Conservation (phyloP, 345 rosid species). For the Acer yangbiense region DNA sequence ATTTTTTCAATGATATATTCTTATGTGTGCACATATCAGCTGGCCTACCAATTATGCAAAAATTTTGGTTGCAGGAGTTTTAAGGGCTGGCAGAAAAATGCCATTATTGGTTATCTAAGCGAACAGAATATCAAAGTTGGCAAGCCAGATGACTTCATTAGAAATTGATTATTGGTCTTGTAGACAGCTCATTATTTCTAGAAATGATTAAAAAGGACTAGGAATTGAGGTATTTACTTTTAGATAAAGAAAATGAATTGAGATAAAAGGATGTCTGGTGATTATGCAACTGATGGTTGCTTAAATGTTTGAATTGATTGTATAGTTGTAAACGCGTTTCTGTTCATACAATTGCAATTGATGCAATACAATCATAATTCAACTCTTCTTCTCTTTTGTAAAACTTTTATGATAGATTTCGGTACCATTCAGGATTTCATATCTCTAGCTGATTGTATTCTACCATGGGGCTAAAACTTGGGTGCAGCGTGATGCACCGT, state of each 20-base stretch:
- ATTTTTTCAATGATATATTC: too few species aligned
- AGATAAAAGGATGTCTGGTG: too few species aligned
- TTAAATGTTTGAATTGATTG: too few species aligned
- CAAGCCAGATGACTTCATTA: conserved; percentile 59
- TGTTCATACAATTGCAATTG: not conserved
- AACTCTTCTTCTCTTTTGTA: not conserved
- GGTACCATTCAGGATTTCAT: too few species aligned
- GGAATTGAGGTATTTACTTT: not conserved
- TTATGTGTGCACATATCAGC: not conserved
- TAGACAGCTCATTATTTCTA: conserved; percentile 7
- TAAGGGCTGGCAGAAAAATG: conserved; percentile 89
- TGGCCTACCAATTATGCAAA: not conserved
- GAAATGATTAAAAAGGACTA: not conserved
- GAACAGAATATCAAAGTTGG: conserved; percentile 66
- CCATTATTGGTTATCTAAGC: conserved; percentile 57
- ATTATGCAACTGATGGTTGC: not conserved
- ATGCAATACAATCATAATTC: not conserved
- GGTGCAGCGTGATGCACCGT: too few species aligned
- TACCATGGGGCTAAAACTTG: not conserved
- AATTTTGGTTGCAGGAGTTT: conserved; percentile 62
- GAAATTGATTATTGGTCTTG: conserved; percentile 18
- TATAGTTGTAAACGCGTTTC: not conserved
- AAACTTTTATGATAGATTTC: not conserved
- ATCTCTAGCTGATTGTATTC: not conserved
- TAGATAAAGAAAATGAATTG: not conserved